A percentile compares a stretch with the other conserved stretches of the same genome.
Evolutionary conservation across 176 grass and related monocot species (phyloP).

Genomic region (Bothriochloa decipiens): DNA sequence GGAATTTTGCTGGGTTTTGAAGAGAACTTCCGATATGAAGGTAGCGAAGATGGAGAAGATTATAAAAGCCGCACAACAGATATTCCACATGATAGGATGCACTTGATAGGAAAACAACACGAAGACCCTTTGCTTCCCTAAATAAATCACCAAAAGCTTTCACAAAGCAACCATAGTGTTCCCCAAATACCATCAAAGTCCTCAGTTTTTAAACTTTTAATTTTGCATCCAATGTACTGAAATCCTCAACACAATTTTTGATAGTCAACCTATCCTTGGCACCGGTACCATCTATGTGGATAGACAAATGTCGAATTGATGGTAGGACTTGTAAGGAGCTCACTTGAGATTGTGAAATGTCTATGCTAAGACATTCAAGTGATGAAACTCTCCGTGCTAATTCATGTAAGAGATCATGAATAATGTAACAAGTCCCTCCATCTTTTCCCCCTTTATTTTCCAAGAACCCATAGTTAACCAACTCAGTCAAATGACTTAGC

Average conservation of each 20-base stretch:
- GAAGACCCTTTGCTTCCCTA: neutral
- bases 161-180: neutral
- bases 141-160: neutral
- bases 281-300: neutral
- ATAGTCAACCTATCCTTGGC: neutral
- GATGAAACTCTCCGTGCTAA: too few species aligned
- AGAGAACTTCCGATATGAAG: neutral
- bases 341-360: too few species aligned
- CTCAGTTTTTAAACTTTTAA: neutral
- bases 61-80: neutral
- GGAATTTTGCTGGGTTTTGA: too few species aligned
- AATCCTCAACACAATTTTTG: neutral
- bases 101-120: neutral
- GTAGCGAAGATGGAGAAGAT: constrained; percentile 6
- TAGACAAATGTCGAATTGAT: too few species aligned
- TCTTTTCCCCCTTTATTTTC: too few species aligned
- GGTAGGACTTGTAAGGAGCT: too few species aligned
- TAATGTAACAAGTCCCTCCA: too few species aligned
- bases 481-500: too few species aligned
- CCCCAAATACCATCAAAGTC: constrained; percentile 8
- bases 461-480: too few species aligned
- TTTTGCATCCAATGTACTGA: neutral
- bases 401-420: too few species aligned
- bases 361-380: too few species aligned
- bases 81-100: neutral